Base-by-base conservation (phyloP, 805 yeast genomes). In the Ogataea trehalophila region DNA sequence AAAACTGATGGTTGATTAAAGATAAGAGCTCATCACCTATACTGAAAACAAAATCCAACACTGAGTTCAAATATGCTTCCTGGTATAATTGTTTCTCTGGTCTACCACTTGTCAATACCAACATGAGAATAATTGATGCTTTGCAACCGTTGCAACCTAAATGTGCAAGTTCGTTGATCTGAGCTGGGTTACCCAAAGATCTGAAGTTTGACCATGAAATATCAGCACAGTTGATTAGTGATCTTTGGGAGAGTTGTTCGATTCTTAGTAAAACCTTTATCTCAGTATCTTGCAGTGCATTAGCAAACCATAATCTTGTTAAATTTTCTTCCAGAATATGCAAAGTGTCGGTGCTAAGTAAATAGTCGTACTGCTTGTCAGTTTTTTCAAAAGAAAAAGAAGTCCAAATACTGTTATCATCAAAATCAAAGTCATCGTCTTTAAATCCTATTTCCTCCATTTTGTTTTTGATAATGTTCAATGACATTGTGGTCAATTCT, bases 31-130 rank as follows among this genome's bases (percentile, higher is more conserved):
- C 51, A 13, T 55, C 51, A 9, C 55, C 55, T 13, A 54, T 16
- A 1, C 58, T 59, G 40, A 68, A 62, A 5, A 78, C 47, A 44
- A 75, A 72, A 0, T 70, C 66, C 1, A 79, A 54, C 0, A 76
- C 69, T 2, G 70, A 64, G 4, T 57, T 54, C 15, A 80, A 52
- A 53, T 72, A 73, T 5, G 67, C 68, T 36, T 79, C 83, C 23
- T 75, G 51, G 46, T 73, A 72, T 4, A 83, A 55, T 37, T 62
- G 65, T 48, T 73, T 74, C 44, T 78, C 80, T 2, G 58, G 49
- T 38, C 71, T 56, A 34, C 67, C 64, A 15, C 76, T 56, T 29
- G 70, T 69, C 45, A 80, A 67, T 1, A 77, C 63, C 4, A 62
- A 52, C 41, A 80, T 60, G 5, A 77, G 60, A 4, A 73, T 50